Evolutionary conservation across 225 moss, liverwort and hornwort genomes (phyloP), one percentile per base, ranked within the genome.

Genomic region (Ulota crispa): DNA sequence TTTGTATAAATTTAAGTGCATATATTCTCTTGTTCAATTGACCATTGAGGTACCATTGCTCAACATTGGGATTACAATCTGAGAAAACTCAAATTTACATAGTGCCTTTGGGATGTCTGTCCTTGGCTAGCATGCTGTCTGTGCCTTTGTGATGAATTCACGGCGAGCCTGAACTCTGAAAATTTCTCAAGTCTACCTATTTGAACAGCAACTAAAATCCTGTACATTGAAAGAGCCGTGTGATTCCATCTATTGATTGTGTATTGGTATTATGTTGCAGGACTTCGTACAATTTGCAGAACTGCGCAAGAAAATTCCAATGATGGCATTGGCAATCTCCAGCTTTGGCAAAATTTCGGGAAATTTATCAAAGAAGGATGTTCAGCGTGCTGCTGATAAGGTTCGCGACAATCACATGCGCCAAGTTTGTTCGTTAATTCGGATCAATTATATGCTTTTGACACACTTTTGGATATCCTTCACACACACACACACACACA

Each of bases 331-430:
- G 72, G 97, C 95, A 72, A 89, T 94, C 77, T 88, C 89, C 67
- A 92, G 85, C 78, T 93, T 89, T 81, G 93, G 95, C 79, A 87
- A 88, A 47, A 89, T 95, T 74, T 87, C 87, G 60, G 89, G 89
- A 34, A 64, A 62, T 24, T 66, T 91, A 86, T 85, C 86, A 39
- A 97, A 92, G 83, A 74, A 47, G 78, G 97, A 93, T 76, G 92
- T 97, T 55, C 90, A 93, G 84, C 89, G 93, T 77, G 97, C 97
- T 84, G 90, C 92, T 79, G 83, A 83, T 64, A 91, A 93, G 93
- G 97, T 95, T 78, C 47, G 56, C 65, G 26, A 77, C 62, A 53
- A 36, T 67, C 42, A 42, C 43, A 19, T 59, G 19, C 36, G 20
- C 45, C 18, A 39, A 73, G 32, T n/a, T 70, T 80, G 10, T 14